Evolutionary conservation across 129 eudicot genomes (phyloP), one percentile per base, ranked within the genome.

Genomic region (Tanacetum coccineum): DNA sequence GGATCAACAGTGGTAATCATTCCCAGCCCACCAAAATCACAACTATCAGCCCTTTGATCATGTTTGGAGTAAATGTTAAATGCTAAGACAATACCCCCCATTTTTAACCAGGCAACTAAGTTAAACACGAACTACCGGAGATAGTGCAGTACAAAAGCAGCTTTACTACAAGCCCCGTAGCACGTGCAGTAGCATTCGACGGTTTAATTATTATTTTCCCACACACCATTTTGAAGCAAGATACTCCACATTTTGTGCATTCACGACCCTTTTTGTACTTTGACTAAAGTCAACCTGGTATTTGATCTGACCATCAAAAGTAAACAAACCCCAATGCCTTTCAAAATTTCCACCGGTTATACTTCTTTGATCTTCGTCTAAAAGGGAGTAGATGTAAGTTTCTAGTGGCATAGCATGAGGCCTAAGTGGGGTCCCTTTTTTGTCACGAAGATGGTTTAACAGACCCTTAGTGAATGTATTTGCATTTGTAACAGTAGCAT

Each of bases 1-100:
- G 98, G 98, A 83, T 92, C 88, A 59, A 87, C 91, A 13, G 87
- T 92, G 6, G 98, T 92, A 61, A 92, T 86, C 87, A 92, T 68
- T 11, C 98, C 98, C 79, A 92, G 58, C 47, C 98, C 96, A 47
- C 84, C 88, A 68, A 92, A 92, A 61, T 81, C 81, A 61, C 98
- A 92, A 66, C 95, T 85, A 17, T 83, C 91, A 0, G 80, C 76
- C 62, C 78, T 88, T 44, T 92, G 98, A 78, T 85, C 84, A 55
- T 88, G 95, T 68, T 85, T 92, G 96, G 71, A 92, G 48, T 77
- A 92, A 78, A 88, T 87, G 47, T 92, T 88, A 72, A 92, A 92
- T 10, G 95, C 96, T 92, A 92, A 1, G 98, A 92, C 62, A 92
- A n/a, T n/a, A n/a, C n/a, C n/a, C n/a, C n/a, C n/a, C 74, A 66